Base-by-base conservation (phyloP, 1,139 yeast genomes). In the Hyphopichia pseudoburtonii region DNA sequence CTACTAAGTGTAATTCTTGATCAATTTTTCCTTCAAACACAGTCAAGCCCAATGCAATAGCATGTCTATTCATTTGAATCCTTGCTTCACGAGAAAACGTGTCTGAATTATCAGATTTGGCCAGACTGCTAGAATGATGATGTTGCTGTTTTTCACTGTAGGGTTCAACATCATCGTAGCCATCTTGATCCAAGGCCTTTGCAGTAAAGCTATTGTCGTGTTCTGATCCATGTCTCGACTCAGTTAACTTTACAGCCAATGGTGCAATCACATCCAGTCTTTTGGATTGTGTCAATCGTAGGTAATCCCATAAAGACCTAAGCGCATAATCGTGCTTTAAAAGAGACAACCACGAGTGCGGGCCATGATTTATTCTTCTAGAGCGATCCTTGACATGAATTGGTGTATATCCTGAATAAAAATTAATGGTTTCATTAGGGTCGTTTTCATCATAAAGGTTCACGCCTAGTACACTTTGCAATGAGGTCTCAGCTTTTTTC, bases 261-360 rank as follows among this genome's bases (percentile, higher is more conserved):
- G 23, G 23, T 7, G 23, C 9, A 21, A 21, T 7, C 7, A 21
- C 7, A 7, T 10, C 23, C 23, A 18, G 18, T 19, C 18, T 34
- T 11, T 15, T 21, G n/a, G 14, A n/a, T 23, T 16, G 23, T 31
- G 12, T 24, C 16, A 14, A 12, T 16, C 5, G 11, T 5, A 52
- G 46, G 10, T 48, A 42, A 21, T 50, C 50, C 54, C 54, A 55
- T 3, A 49, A 37, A 38, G 44, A 45, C 31, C 38, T 43, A 41
- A 66, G 47, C 5, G 57, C 63, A 3, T 48, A 45, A 42, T 72
- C 78, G 35, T 60, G 58, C 38, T 56, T 52, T 46, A 68, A 47
- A 11, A 72, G 44, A 0, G 76, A 56, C 5, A 69, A 45, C 66
- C 76, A 66, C 0, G 76, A 54, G 36, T 69, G 61, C 0, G 73